A percentile compares a stretch with the other conserved stretches of the same genome.
Conservation (phyloP, 345 rosid genomes). For the Boechera divaricarpa region DNA sequence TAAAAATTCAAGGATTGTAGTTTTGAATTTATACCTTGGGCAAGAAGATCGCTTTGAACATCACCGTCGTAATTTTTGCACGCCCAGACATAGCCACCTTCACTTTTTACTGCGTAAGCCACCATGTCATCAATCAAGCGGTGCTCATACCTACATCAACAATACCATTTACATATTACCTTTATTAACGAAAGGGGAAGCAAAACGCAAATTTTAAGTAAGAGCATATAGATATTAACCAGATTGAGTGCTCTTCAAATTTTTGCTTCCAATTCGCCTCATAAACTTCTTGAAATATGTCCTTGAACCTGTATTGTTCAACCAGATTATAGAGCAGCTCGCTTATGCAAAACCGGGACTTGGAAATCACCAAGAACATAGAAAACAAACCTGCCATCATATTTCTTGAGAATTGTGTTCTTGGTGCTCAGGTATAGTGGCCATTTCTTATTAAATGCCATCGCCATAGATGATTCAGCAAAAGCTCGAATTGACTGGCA, state of each 20-base stretch:
- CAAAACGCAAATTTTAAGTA: constrained; percentile 15
- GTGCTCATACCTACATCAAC: constrained; percentile 81
- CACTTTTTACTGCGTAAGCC: constrained; percentile 93
- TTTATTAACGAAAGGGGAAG: neutral
- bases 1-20: neutral
- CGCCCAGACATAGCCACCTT: constrained; percentile 99
- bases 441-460: constrained; percentile 89
- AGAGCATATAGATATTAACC: constrained; percentile 53
- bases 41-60: constrained; percentile 98
- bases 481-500: constrained; percentile 84
- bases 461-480: constrained; percentile 93
- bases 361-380: constrained; percentile 25
- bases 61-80: constrained; percentile 99
- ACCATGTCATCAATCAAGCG: constrained; percentile 99
- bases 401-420: constrained; percentile 95
- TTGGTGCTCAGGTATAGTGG: constrained; percentile 97
- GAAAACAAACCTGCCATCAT: constrained; percentile 88
- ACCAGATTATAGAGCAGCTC: constrained; percentile 19
- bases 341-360: neutral
- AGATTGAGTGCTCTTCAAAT: constrained; percentile 89
- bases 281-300: constrained; percentile 93
- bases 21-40: constrained; percentile 66
- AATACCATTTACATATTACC: neutral
- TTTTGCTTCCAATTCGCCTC: constrained; percentile 90
- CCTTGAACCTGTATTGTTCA: constrained; percentile 75